These are phyloP conservation scores for Rhinocladiella mackenziei DNA, from an alignment of 2,329 filamentous ascomycete genomes.

Conservation along the genomic window DNA sequence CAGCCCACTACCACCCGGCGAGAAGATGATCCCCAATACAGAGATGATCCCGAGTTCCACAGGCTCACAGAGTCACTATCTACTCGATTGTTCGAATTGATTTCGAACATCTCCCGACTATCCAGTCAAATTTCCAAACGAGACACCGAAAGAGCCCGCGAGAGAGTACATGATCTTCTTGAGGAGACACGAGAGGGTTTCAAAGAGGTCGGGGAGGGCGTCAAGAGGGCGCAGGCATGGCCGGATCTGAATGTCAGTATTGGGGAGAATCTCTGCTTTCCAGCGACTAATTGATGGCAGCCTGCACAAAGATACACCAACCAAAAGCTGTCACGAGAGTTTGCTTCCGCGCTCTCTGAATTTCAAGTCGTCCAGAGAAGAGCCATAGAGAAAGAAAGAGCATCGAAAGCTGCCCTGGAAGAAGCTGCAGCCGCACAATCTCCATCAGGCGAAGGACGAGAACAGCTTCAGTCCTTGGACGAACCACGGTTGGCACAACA, in stretches of 20 bases:
- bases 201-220: constrained; percentile 85
- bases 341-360: constrained; percentile 80
- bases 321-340: constrained; percentile 89
- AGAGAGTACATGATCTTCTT: constrained; percentile 81
- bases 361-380: constrained; percentile 89
- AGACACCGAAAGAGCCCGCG: constrained; percentile 84
- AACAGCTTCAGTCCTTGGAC: constrained; percentile 70
- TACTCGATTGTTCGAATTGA: constrained; percentile 83
- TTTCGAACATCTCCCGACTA: constrained; percentile 80
- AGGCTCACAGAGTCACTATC: constrained; percentile 76
- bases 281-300: constrained; percentile 43
- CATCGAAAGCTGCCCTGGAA: constrained; percentile 75
- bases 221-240: constrained; percentile 89
- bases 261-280: not conserved
- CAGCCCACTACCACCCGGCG: constrained; percentile 65
- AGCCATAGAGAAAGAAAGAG: constrained; percentile 88
- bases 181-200: constrained; percentile 83
- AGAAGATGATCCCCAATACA: constrained; percentile 69
- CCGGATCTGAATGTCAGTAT: constrained; percentile 69
- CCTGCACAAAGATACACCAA: constrained; percentile 95
- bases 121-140: constrained; percentile 80
- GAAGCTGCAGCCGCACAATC: constrained; percentile 34
- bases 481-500: constrained; percentile 79
- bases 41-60: constrained; percentile 90
- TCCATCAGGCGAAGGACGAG: constrained; percentile 42